phyloP scores from a whole-genome alignment of 1,284 basidiomycete genomes.

The Kalmanozyma brasiliensis region DNA sequence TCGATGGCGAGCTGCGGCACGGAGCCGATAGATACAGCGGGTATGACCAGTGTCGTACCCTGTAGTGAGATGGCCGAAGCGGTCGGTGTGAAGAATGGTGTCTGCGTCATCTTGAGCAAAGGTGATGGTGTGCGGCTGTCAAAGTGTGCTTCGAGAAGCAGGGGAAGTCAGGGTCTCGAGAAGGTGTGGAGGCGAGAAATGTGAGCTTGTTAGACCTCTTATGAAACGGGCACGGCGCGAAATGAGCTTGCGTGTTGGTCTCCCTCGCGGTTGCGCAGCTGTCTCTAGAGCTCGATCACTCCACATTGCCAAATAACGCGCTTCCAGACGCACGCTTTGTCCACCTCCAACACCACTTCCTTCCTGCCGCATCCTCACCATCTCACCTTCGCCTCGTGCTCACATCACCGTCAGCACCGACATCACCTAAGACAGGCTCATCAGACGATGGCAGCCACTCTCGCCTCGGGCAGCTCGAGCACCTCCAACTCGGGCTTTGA shows the following conservation, averaged over 20 bases:
- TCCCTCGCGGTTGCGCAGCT: background rate
- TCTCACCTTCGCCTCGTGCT: background rate
- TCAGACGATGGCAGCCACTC: conserved; percentile 15
- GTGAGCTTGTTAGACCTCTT: conserved; percentile 13
- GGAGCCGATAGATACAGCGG: conserved; percentile 57
- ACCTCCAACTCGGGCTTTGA: conserved; percentile 73
- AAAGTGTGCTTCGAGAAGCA: conserved; percentile 7
- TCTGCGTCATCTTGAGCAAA: conserved; percentile 8
- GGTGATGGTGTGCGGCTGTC: conserved; percentile 9
- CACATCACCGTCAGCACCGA: background rate
- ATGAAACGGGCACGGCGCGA: background rate
- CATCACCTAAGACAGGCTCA: conserved; percentile 1
- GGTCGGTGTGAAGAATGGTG: conserved; percentile 27
- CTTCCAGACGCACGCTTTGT: conserved; percentile 13
- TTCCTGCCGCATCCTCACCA: background rate
- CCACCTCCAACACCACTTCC: conserved; percentile 18
- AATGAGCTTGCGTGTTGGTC: conserved; percentile 15
- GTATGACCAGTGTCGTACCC: conserved; percentile 54
- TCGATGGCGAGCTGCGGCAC: conserved; percentile 60
- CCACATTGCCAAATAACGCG: conserved; percentile 16
- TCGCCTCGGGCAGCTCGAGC: conserved; percentile 3
- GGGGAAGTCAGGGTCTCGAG: background rate
- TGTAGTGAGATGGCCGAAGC: conserved; percentile 5
- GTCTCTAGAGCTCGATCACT: conserved; percentile 32
- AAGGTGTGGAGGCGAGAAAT: conserved; percentile 14